A percentile compares a stretch with the other conserved stretches of the same genome.
Evolutionary conservation across 441 rosid species (phyloP).

Genomic region (Adansonia grandidieri): DNA sequence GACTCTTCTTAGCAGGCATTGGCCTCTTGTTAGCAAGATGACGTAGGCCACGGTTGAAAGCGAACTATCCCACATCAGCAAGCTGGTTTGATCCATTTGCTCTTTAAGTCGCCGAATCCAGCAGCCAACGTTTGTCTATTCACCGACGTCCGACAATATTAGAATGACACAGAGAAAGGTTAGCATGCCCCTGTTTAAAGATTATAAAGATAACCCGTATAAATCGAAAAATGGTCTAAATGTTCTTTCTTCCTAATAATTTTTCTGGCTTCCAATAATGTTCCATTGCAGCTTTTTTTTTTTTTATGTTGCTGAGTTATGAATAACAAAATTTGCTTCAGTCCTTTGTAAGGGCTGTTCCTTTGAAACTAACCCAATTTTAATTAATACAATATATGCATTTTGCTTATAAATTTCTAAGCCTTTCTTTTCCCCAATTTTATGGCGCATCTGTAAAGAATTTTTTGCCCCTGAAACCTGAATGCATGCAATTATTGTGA

Average conservation of each 20-base stretch:
- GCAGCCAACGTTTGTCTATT: slow-evolving; percentile 26
- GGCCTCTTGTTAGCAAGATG: neutral
- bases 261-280: neutral
- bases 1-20: neutral
- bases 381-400: neutral
- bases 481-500: neutral
- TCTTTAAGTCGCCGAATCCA: neutral
- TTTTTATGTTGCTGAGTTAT: neutral
- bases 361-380: neutral
- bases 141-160: slow-evolving; percentile 67
- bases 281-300: neutral
- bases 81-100: neutral
- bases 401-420: neutral
- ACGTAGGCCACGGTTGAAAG: neutral
- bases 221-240: slow-evolving; percentile 48
- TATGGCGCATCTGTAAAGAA: neutral
- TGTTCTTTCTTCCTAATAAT: neutral
- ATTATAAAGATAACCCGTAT: slow-evolving; percentile 49
- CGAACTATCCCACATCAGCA: neutral
- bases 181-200: slow-evolving; percentile 59
- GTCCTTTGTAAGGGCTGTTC: neutral
- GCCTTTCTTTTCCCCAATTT: neutral
- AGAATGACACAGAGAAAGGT: slow-evolving; percentile 77
- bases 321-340: neutral
- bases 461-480: neutral